Percentiles rank a stretch among this genome's conserved stretches.
Conservation (phyloP, 2,329 filamentous ascomycete species). For the Fusarium torulosum region DNA sequence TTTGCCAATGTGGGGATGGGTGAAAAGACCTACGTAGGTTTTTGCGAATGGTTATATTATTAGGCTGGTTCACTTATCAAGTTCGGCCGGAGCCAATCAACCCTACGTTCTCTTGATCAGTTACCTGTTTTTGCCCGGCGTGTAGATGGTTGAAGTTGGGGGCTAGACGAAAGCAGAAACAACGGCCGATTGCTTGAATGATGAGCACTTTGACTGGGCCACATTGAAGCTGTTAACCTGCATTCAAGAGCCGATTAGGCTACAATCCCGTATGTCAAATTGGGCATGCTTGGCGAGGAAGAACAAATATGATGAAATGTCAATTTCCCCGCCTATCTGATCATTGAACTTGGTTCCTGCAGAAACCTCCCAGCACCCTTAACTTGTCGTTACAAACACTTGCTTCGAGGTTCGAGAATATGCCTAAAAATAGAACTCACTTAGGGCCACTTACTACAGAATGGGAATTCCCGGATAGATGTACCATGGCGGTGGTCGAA, state of each 20-base stretch:
- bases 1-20: no score
- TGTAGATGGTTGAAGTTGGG: neutral
- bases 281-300: no score
- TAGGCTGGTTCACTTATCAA: neutral
- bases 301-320: no score
- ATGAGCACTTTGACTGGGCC: neutral
- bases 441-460: slow-evolving; percentile 6
- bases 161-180: neutral
- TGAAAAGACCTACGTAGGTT: no score
- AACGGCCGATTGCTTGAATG: neutral
- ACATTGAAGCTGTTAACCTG: neutral
- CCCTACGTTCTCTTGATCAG: neutral
- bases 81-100: neutral
- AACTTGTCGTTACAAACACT: no score
- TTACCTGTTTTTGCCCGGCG: neutral
- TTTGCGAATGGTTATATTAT: no score
- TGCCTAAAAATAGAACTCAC: neutral
- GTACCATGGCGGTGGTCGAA: neutral
- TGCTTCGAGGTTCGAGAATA: neutral
- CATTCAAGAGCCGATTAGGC: no score
- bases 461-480: slow-evolving; percentile 8
- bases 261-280: no score
- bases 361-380: no score
- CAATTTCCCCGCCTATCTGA: no score
- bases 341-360: no score